Conservation (phyloP, 208 protist species). For the Trypanosoma caninum region DNA sequence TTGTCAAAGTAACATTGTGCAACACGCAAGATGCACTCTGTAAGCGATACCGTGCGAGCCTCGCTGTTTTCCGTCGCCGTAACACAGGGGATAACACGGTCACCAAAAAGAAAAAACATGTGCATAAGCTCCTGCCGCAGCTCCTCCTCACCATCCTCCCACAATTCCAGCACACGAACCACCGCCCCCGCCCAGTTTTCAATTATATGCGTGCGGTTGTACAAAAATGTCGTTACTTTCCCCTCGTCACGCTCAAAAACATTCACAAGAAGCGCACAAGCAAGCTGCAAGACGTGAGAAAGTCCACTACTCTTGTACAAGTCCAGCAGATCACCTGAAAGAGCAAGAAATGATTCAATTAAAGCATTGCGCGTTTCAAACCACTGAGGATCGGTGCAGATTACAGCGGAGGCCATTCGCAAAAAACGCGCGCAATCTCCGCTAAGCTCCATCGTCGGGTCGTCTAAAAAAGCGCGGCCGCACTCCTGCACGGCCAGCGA, state of each 20-base stretch:
- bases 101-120: conserved; percentile 67
- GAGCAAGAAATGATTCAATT: conserved; percentile 34
- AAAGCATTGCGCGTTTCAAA: conserved; percentile 33
- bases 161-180: conserved; percentile 37
- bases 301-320: conserved; percentile 15
- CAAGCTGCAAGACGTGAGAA: conserved; percentile 45
- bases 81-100: conserved; percentile 45
- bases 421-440: conserved; percentile 39
- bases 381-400: conserved; percentile 49
- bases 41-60: background rate
- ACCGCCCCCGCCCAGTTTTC: conserved; percentile 46
- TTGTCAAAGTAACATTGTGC: conserved; percentile 61
- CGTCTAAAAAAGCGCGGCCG: conserved; percentile 30
- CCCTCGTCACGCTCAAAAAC: conserved; percentile 71
- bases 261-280: conserved; percentile 70
- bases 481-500: conserved; percentile 43
- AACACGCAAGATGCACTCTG: conserved; percentile 6
- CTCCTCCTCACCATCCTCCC: conserved; percentile 63
- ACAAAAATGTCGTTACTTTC: conserved; percentile 39
- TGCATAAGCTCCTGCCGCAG: conserved; percentile 71
- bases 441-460: conserved; percentile 35
- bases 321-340: conserved; percentile 36
- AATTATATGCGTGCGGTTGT: conserved; percentile 32
- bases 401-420: conserved; percentile 54
- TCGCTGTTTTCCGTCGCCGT: background rate